These are phyloP conservation scores for Aspergillus piperis DNA, from an alignment of 2,329 filamentous ascomycete genomes.

Conservation along the genomic window DNA sequence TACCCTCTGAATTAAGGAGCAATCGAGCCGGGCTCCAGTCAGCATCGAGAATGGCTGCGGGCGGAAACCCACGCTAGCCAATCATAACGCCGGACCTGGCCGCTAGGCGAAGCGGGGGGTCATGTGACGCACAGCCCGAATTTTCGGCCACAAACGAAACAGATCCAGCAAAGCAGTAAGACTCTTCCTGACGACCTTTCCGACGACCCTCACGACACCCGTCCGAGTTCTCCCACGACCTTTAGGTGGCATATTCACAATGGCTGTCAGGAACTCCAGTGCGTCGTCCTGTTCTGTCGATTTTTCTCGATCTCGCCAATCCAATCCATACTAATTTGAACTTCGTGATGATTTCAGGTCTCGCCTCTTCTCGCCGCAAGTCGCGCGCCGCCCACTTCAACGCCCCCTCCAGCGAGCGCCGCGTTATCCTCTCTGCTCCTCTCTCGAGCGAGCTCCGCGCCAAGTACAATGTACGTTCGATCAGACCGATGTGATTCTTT, in stretches of 20 bases:
- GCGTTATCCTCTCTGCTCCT: slow-evolving; percentile 94
- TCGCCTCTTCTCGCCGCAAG: slow-evolving; percentile 87
- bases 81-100: slow-evolving; percentile 14
- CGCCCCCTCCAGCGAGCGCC: slow-evolving; percentile 85
- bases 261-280: slow-evolving; percentile 36
- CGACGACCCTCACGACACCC: slow-evolving; percentile 25
- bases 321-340: slow-evolving; percentile 4
- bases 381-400: slow-evolving; percentile 98
- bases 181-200: slow-evolving; percentile 19
- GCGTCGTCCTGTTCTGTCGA: slow-evolving; percentile 15
- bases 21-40: not conserved
- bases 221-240: slow-evolving; percentile 18
- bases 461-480: slow-evolving; percentile 87
- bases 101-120: slow-evolving; percentile 27
- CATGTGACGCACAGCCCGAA: slow-evolving; percentile 34
- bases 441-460: slow-evolving; percentile 96
- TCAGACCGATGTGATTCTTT: not conserved
- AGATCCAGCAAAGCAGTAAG: not conserved
- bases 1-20: too few relatives aligned
- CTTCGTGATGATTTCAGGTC: slow-evolving; percentile 26
- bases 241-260: slow-evolving; percentile 31
- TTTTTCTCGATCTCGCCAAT: not conserved
- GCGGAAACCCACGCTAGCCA: slow-evolving; percentile 1
- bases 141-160: slow-evolving; percentile 25
- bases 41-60: not conserved